phyloP scores from a whole-genome alignment of 768 basidiomycete species.

The Boletus sensibilis region DNA sequence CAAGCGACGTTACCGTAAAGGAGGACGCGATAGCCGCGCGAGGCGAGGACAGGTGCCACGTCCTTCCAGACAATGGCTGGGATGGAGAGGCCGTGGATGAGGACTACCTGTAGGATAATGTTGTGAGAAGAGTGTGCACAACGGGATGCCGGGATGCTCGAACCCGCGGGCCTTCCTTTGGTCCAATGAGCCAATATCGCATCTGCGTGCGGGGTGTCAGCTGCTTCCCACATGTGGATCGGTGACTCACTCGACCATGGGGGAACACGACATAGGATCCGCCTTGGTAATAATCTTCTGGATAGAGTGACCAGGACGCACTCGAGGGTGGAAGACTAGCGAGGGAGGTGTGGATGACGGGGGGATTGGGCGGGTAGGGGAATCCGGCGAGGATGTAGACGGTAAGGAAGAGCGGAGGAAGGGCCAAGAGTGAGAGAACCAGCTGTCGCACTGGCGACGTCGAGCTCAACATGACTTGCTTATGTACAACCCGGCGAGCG shows the following conservation, averaged over 20 bases:
- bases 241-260: conserved; percentile 53
- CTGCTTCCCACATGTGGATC: background rate
- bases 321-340: conserved; percentile 54
- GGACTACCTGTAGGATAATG: conserved; percentile 50
- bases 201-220: conserved; percentile 40
- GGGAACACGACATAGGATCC: conserved; percentile 66
- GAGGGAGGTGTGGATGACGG: conserved; percentile 55
- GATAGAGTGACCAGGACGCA: conserved; percentile 69
- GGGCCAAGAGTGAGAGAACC: conserved; percentile 47
- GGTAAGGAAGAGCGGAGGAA: conserved; percentile 59
- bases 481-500: background rate
- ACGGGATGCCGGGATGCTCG: conserved; percentile 12
- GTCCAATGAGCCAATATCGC: conserved; percentile 77
- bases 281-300: conserved; percentile 61
- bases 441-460: conserved; percentile 18
- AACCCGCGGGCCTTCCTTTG: conserved; percentile 65
- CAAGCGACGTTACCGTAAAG: conserved; percentile 55
- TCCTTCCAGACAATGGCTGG: conserved; percentile 79
- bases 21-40: conserved; percentile 68
- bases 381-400: conserved; percentile 66
- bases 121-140: background rate
- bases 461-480: conserved; percentile 10
- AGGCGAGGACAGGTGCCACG: conserved; percentile 61
- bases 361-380: conserved; percentile 54
- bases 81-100: conserved; percentile 77